Percentiles rank a stretch among this genome's conserved stretches.
Conservation (phyloP, 139 green algal species). For the Yamagishiella unicocca region DNA sequence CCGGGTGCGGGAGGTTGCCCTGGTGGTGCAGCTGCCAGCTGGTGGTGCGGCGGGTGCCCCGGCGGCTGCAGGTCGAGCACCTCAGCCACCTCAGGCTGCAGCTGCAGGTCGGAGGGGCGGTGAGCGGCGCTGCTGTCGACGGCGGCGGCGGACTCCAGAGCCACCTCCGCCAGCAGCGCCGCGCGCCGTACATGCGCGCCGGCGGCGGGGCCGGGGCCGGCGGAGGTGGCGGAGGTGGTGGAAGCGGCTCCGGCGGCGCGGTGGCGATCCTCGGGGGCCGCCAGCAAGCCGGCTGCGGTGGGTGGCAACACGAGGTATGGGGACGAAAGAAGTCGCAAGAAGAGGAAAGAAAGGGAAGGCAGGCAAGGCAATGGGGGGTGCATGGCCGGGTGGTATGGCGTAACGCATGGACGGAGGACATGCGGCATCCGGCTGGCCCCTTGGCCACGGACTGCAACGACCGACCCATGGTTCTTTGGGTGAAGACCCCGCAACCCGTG, state of each 20-base stretch:
- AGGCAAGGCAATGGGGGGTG: too few species aligned
- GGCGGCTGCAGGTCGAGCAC: conserved; percentile 13
- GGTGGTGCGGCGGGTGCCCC: not conserved
- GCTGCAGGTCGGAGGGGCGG: not conserved
- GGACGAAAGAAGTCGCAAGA: too few species aligned
- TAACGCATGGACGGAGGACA: too few species aligned
- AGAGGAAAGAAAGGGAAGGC: too few species aligned
- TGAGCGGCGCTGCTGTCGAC: conserved; percentile 24
- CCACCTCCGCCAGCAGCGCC: conserved; percentile 49
- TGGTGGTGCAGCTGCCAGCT: not conserved
- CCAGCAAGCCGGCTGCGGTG: conserved; percentile 20
- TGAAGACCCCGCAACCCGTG: too few species aligned
- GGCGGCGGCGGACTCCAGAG: conserved; percentile 16
- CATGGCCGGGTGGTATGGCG: too few species aligned
- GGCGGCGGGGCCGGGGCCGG: not conserved
- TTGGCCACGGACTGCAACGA: too few species aligned
- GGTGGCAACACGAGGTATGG: too few species aligned
- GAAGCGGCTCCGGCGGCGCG: not conserved
- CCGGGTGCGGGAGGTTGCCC: not conserved
- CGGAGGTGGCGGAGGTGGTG: not conserved
- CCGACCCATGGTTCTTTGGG: too few species aligned
- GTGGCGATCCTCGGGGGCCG: not conserved
- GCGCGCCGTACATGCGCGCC: conserved; percentile 10
- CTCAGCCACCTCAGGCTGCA: not conserved
- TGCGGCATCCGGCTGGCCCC: too few species aligned